Evolutionary conservation across 768 basidiomycete species (phyloP).

Genomic region (Glaciozyma martinii): DNA sequence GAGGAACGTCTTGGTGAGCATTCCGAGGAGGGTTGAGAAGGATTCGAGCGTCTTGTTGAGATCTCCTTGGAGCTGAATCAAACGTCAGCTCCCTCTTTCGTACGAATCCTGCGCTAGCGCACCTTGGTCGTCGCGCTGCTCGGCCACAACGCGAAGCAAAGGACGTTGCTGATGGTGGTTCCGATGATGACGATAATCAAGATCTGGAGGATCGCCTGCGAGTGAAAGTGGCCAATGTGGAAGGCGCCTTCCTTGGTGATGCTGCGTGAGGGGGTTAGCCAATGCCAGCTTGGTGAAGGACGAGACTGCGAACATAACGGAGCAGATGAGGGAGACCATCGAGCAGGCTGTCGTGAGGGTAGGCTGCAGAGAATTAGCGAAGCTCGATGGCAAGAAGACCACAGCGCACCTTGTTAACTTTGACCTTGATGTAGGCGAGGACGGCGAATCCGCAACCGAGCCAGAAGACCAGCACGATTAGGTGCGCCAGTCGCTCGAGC

Average conservation of each 20-base stretch:
- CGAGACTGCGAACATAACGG: slow-evolving; percentile 1
- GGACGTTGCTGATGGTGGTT: slow-evolving; percentile 64
- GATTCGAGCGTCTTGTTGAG: slow-evolving; percentile 67
- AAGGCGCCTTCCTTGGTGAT: slow-evolving; percentile 18
- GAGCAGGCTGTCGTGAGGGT: slow-evolving; percentile 38
- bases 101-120: slow-evolving; percentile 43
- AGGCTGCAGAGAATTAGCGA: neutral
- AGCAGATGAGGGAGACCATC: slow-evolving; percentile 41
- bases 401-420: slow-evolving; percentile 75
- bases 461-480: slow-evolving; percentile 61
- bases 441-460: slow-evolving; percentile 71
- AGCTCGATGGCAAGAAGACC: slow-evolving; percentile 59
- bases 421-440: slow-evolving; percentile 83
- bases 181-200: slow-evolving; percentile 61
- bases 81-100: neutral
- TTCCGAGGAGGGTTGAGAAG: slow-evolving; percentile 72
- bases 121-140: slow-evolving; percentile 73
- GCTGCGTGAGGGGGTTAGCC: neutral
- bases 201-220: slow-evolving; percentile 27
- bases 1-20: slow-evolving; percentile 76
- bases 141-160: slow-evolving; percentile 77
- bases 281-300: neutral
- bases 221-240: slow-evolving; percentile 31
- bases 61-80: slow-evolving; percentile 43
- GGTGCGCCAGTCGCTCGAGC: slow-evolving; percentile 59